Percentiles rank a stretch among this genome's conserved stretches.
Conservation (phyloP, 768 basidiomycete genomes). For the Brasilioporus rufonigricans region DNA sequence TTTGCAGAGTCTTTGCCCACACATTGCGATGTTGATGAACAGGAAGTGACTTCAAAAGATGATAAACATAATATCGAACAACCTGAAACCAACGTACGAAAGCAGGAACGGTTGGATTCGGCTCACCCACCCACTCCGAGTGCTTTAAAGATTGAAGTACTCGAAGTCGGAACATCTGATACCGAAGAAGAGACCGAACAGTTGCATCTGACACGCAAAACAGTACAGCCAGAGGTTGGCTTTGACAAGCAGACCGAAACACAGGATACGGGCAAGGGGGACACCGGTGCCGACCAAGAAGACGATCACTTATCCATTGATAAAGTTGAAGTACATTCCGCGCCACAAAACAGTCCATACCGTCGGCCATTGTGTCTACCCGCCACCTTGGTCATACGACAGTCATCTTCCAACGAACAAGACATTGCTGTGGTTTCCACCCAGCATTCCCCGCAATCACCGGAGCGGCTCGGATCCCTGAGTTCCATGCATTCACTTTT, state of each 20-base stretch:
- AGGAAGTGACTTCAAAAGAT: not conserved
- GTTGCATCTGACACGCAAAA: not conserved
- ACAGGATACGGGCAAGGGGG: not conserved
- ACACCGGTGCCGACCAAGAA: not conserved
- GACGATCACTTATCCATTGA: constrained; percentile 4
- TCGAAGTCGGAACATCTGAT: constrained; percentile 12
- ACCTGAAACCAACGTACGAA: not conserved
- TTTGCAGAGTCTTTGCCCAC: not conserved
- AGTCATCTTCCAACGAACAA: not conserved
- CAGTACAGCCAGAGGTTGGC: not conserved
- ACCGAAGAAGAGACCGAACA: constrained; percentile 11
- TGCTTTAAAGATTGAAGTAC: constrained; percentile 5
- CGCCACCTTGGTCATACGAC: not conserved
- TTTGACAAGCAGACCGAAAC: not conserved
- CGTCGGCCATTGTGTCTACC: not conserved
- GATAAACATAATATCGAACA: not conserved
- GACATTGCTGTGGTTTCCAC: not conserved
- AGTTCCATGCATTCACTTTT: constrained; percentile 28
- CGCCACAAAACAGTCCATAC: not conserved
- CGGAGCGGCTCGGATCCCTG: not conserved
- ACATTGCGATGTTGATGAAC: not conserved
- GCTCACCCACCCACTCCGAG: constrained; percentile 1
- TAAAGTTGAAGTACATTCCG: constrained; percentile 2
- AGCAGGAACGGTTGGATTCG: not conserved
- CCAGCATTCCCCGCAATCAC: not conserved